Evolutionary conservation across 805 yeast genomes (phyloP).

Genomic region (Jamesozyma jinghongensis): DNA sequence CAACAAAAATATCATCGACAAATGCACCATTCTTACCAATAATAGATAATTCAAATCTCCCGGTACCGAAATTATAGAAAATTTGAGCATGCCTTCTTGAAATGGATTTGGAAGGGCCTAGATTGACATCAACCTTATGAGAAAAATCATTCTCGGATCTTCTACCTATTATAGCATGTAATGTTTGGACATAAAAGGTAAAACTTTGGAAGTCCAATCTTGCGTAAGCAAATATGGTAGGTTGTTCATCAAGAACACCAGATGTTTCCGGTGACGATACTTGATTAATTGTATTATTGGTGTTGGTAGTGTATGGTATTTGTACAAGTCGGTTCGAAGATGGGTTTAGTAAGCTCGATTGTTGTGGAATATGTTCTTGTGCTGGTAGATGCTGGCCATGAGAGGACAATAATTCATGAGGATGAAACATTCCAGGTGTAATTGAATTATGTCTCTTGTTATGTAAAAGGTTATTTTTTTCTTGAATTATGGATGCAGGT

Average conservation of each 20-base stretch:
- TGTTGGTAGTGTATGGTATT: background rate
- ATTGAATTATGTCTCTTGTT: constrained; percentile 21
- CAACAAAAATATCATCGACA: constrained; percentile 84
- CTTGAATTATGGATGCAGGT: constrained; percentile 19
- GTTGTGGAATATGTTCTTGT: background rate
- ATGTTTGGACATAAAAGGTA: constrained; percentile 92
- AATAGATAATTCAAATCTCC: constrained; percentile 82
- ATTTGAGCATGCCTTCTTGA: constrained; percentile 93
- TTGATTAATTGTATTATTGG: background rate
- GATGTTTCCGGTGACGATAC: background rate
- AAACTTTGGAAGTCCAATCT: constrained; percentile 83
- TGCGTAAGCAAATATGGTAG: constrained; percentile 46
- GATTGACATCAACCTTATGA: constrained; percentile 81
- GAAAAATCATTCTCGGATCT: constrained; percentile 61
- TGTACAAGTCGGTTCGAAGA: background rate
- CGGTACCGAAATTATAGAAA: constrained; percentile 93
- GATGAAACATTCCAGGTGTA: constrained; percentile 24
- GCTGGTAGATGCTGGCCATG: background rate
- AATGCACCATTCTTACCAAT: constrained; percentile 96
- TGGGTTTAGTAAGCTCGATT: background rate
- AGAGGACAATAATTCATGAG: constrained; percentile 9
- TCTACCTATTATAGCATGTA: constrained; percentile 90
- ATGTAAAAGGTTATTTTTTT: constrained; percentile 12
- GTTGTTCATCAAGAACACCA: constrained; percentile 22
- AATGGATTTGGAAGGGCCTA: constrained; percentile 87